Conservation (phyloP, 2,329 filamentous ascomycete genomes). For the Aspergillus vadensis region DNA sequence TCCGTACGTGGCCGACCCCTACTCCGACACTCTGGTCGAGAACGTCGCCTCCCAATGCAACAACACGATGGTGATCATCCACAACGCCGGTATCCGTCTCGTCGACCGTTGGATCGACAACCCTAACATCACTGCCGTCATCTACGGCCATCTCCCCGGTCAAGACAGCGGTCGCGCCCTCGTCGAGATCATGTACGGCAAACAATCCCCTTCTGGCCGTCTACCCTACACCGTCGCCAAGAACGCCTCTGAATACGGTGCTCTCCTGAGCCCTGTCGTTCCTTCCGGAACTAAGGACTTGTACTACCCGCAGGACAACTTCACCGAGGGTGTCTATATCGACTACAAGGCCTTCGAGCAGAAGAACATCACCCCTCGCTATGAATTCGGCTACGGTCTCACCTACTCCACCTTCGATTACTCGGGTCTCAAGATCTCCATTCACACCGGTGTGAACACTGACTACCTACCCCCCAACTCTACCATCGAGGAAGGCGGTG, state of each 20-base stretch:
- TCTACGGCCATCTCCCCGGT: constrained; percentile 65
- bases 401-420: constrained; percentile 53
- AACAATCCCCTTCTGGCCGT: constrained; percentile 27
- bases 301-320: constrained; percentile 15
- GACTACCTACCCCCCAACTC: constrained; percentile 48
- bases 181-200: constrained; percentile 59
- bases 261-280: neutral
- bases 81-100: constrained; percentile 63
- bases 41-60: constrained; percentile 61
- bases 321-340: constrained; percentile 16
- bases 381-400: constrained; percentile 13
- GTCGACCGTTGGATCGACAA: constrained; percentile 61
- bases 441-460: constrained; percentile 26
- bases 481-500: constrained; percentile 3
- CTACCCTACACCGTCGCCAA: constrained; percentile 60
- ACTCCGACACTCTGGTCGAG: constrained; percentile 57
- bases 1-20: constrained; percentile 32
- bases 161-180: constrained; percentile 61
- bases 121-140: constrained; percentile 62
- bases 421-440: constrained; percentile 43
- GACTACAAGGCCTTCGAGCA: constrained; percentile 16
- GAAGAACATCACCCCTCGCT: constrained; percentile 7
- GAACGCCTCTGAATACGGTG: constrained; percentile 58
- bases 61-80: constrained; percentile 65
- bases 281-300: neutral